Evolutionary conservation across 75 land plant species (phyloP), one percentile per base, ranked within the genome.

Genomic region (Picea sitchensis): DNA sequence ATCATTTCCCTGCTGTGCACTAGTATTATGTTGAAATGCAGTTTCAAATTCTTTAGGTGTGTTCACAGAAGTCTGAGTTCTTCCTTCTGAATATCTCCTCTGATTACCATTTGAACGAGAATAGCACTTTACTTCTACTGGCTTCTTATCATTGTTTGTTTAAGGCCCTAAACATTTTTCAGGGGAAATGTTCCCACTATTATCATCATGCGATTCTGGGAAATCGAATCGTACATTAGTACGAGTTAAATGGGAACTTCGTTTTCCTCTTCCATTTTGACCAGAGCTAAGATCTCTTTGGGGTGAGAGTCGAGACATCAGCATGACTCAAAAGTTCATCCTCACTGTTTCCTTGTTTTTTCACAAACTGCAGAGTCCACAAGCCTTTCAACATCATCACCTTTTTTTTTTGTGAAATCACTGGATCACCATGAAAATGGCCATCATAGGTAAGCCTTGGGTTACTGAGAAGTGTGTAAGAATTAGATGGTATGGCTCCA

Each of bases 1-100:
- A 17, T 68, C 38, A 68, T 68, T 34, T 68, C 72, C 72, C 72
- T 68, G 72, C 18, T 38, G 47, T 68, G 72, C 72, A 68, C 47
- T 38, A 5, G 34, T 38, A 20, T 34, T 68, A 68, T 68, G 47
- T 68, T 68, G 72, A 38, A 15, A 4, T 68, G 47, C 72, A 68
- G 72, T 32, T 68, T 68, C 72, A 68, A 7, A 20, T 36, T 68
- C 72, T 68, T 68, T 44, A 68, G 72, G 36, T 68, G 5, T 38
- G 36, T 7, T 38, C 44, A 68, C 12, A 36, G 7, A 68, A 17
- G 44, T 17, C 14, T 31, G 72, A 5, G 36, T 14, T 68, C 2
- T 38, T 68, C 47, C 47, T 2, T 68, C 44, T 18, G 17, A 36
- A 68, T 68, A 68, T 38, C 36, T 68, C 72, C 72, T 68, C 3